phyloP scores from a whole-genome alignment of 176 grass and related monocot species.

The Carex pumila region DNA sequence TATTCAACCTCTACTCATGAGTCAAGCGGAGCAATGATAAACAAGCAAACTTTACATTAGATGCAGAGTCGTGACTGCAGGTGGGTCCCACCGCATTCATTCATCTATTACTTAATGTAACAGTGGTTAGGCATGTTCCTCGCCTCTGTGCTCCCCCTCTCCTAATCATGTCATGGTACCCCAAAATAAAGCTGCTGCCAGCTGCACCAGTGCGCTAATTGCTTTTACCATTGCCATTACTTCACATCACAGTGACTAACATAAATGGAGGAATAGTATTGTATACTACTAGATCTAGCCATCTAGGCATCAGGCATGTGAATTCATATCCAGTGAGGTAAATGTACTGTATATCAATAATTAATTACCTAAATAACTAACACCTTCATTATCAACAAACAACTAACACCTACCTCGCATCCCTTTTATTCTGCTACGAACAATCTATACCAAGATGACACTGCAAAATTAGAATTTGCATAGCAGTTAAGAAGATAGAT shows the following conservation, averaged over 20 bases:
- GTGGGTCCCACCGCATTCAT: neutral
- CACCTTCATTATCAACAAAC: neutral
- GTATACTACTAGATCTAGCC: neutral
- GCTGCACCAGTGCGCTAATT: neutral
- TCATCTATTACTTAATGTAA: neutral
- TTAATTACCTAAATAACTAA: neutral
- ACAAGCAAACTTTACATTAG: neutral
- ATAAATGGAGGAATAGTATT: neutral
- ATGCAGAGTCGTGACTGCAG: neutral
- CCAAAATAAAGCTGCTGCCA: neutral
- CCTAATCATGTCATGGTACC: neutral
- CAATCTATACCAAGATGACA: too few species aligned
- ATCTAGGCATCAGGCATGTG: neutral
- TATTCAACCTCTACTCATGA: too few species aligned
- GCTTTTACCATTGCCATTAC: neutral
- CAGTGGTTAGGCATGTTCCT: conserved; percentile 22
- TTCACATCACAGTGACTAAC: neutral
- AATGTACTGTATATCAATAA: neutral
- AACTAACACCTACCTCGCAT: neutral
- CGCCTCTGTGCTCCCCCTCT: neutral
- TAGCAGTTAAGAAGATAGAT: too few species aligned
- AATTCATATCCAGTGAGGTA: neutral
- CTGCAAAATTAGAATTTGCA: too few species aligned
- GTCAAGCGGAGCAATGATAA: neutral
- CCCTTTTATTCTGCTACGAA: too few species aligned